A percentile compares a stretch with the other conserved stretches of the same genome.
Evolutionary conservation across 768 basidiomycete genomes (phyloP).

Genomic region (Suillus subalutaceus): DNA sequence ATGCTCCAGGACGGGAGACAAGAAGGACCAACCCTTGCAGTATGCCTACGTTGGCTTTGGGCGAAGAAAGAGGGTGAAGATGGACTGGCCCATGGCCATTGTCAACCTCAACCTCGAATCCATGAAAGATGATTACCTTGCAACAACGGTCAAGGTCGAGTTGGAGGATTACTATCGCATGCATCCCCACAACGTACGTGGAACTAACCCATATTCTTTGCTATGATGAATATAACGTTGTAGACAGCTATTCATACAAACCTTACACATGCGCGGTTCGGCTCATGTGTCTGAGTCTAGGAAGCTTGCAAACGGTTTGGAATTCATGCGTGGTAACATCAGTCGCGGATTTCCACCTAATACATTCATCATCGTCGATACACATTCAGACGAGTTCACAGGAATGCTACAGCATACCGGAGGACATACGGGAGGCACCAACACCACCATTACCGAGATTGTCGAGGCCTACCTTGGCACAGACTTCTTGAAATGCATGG

Average conservation of each 20-base stretch:
- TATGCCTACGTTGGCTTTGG: background rate
- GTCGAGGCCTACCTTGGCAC: background rate
- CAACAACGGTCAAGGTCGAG: background rate
- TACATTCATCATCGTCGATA: background rate
- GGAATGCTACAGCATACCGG: background rate
- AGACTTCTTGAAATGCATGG: too few relatives aligned
- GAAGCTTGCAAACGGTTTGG: background rate
- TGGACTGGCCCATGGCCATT: background rate
- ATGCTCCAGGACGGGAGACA: background rate
- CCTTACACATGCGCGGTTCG: background rate
- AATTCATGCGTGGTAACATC: background rate
- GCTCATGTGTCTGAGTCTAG: background rate
- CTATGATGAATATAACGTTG: too few relatives aligned
- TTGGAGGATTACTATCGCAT: background rate
- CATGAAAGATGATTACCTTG: background rate
- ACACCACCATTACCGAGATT: background rate
- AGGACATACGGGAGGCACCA: too few relatives aligned
- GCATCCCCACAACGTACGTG: too few relatives aligned
- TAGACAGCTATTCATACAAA: too few relatives aligned
- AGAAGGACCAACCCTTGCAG: background rate
- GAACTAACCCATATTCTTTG: too few relatives aligned
- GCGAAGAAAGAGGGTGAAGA: background rate
- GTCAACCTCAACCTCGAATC: background rate
- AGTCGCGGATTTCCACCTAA: background rate
- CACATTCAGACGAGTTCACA: slow-evolving; percentile 1